Conservation (phyloP, 345 rosid genomes). For the Viola odorata region DNA sequence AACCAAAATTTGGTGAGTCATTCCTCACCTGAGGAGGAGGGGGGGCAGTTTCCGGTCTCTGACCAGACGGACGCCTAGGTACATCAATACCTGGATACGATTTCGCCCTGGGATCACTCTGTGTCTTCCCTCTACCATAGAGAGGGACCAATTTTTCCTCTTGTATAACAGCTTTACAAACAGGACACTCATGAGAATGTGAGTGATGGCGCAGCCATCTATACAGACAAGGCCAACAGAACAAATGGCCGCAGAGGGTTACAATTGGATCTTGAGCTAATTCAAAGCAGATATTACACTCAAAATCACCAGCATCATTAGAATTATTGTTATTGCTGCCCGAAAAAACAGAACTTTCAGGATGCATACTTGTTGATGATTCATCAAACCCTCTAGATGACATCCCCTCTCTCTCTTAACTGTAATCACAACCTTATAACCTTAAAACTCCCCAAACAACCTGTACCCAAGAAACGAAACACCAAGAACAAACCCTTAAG, state of each 20-base stretch:
- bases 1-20: conserved; percentile 45
- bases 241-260: conserved; percentile 89
- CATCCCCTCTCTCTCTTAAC: conserved; percentile 33
- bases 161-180: conserved; percentile 83
- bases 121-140: conserved; percentile 85
- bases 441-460: not conserved
- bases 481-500: not conserved
- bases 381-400: conserved; percentile 28
- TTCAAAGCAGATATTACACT: conserved; percentile 94
- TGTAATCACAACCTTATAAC: not conserved
- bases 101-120: conserved; percentile 65
- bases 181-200: conserved; percentile 80
- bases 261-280: conserved; percentile 84
- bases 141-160: conserved; percentile 93
- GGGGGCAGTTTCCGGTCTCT: conserved; percentile 65
- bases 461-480: not conserved
- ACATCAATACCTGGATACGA: conserved; percentile 61
- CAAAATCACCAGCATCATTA: conserved; percentile 70
- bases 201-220: conserved; percentile 87
- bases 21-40: conserved; percentile 46
- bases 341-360: conserved; percentile 31
- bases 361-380: conserved; percentile 29
- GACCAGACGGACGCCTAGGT: conserved; percentile 68
- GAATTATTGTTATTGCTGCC: conserved; percentile 13
- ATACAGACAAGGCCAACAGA: conserved; percentile 89